Base-by-base conservation (phyloP, 1,139 yeast species). In the Blastobotrys petasosporus region DNA sequence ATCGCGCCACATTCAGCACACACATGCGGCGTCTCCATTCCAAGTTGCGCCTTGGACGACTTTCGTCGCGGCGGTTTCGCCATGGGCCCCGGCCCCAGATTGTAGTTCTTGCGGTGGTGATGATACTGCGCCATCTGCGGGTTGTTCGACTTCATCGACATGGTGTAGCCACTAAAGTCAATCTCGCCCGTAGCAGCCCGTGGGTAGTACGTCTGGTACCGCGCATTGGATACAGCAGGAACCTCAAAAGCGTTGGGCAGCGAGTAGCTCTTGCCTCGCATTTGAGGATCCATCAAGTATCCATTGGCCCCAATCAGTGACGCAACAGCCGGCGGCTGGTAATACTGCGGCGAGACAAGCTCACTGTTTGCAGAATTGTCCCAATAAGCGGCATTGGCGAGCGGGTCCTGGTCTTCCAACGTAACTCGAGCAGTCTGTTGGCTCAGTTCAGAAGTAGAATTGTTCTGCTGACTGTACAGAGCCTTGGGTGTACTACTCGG, bases 1-100 rank as follows among this genome's bases (percentile, higher is more conserved):
- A 78, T 75, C 23, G 80, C 77, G n/a, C 82, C 83, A 59, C 85
- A 79, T 51, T 69, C 72, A 16, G 54, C 44, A 41, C 60, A 55
- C 23, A 53, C 51, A 50, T 30, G 50, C 41, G 36, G 39, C 35
- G 35, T 37, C 35, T 44, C 53, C 39, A 38, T 49, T 17, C 41
- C 37, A 34, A 42, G 44, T 4, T 41, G 45, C 23, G 43, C 46
- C 32, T 50, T 49, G 28, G 47, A 41, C 17, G 43, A 32, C 41
- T 48, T 48, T 30, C 51, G 46, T 16, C 51, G 48, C n/a, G 43
- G 43, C 11, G 45, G 41, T 20, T 37, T 35, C 20, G 45, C 44
- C 48, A 45, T 45, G 35, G 41, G 42, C 28, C 29, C 33, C 32
- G 42, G 44, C 35, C 23, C 44, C 4, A 15, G 45, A 34, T 43